phyloP scores from a whole-genome alignment of 2,329 filamentous ascomycete genomes.

The Paracoccidioides lutzii region DNA sequence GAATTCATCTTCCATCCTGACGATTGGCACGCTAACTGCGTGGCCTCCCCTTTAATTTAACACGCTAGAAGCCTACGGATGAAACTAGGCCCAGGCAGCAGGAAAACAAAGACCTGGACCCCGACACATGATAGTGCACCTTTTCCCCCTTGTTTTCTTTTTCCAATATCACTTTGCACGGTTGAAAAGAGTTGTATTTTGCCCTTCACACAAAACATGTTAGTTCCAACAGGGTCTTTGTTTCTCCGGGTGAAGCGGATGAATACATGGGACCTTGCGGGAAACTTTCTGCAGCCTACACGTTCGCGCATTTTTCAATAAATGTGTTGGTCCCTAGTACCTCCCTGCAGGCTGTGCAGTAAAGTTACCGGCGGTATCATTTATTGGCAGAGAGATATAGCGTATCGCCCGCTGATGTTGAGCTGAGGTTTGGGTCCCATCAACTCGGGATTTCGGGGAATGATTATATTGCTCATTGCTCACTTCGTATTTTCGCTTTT shows the following conservation, averaged over 20 bases:
- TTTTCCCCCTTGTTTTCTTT: no score
- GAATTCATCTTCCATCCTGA: not conserved
- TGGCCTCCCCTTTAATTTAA: not conserved
- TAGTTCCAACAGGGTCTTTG: not conserved
- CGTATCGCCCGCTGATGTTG: not conserved
- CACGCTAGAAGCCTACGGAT: not conserved
- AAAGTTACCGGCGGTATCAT: not conserved
- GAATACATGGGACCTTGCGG: no score
- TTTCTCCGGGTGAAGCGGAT: no score
- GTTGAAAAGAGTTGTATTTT: not conserved
- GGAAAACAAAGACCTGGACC: not conserved
- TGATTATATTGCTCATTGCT: not conserved
- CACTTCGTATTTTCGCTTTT: not conserved
- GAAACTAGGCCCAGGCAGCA: not conserved
- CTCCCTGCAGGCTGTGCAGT: not conserved
- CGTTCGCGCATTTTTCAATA: no score
- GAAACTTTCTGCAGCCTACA: no score
- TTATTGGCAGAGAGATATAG: not conserved
- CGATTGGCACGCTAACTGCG: not conserved
- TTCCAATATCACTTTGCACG: not conserved
- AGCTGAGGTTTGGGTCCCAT: not conserved
- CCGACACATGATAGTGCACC: no score
- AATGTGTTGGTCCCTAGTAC: no score
- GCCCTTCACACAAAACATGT: not conserved
- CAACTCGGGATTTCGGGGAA: constrained; percentile 2